Evolutionary conservation across 768 basidiomycete genomes (phyloP), one percentile per base, ranked within the genome.

Genomic region (Boletellus ananas): DNA sequence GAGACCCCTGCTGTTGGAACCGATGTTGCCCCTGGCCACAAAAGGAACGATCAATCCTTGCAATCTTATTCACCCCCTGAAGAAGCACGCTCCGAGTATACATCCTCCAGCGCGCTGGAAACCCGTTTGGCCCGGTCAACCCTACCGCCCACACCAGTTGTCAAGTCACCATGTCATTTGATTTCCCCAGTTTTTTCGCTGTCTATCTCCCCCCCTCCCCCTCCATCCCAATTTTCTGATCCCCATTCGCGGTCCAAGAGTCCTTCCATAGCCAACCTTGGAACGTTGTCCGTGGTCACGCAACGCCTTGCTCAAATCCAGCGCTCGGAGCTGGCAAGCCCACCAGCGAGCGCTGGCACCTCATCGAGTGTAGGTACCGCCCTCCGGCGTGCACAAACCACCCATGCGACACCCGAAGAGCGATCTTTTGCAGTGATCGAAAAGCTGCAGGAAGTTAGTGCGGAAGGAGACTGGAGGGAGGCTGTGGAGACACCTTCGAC

Each of bases 301-400:
- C 79, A 83, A 54, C 80, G 85, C 33, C 73, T 85, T 13, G 80
- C 81, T 10, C 77, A 85, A 57, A 78, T 87, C 11, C 76, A 84
- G 58, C 55, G 62, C 23, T 61, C 56, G 0, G 58, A 56, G 36
- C 51, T 59, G 11, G 27, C 44, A 25, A 52, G 62, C 46, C 56
- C 63, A 20, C 25, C 55, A 23, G 34, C 49, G 51, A 64, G 61
- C 25, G 38, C 48, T 1, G 14, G 58, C 50, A 52, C 61, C 20
- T 60, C 60, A 9, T 63, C 54, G 6, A 64, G 62, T 36, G 51
- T 52, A 1, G 46, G 63, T 29, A 52, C 64, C 11, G 54, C 68
- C 43, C 50, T 64, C 34, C 55, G 47, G 40, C 61, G 60, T 20
- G 62, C 65, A 25, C 67, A 64, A 37, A 52, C 36, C 13, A 51